Evolutionary conservation across 768 basidiomycete genomes (phyloP).

Genomic region (Trametes sanguinea): DNA sequence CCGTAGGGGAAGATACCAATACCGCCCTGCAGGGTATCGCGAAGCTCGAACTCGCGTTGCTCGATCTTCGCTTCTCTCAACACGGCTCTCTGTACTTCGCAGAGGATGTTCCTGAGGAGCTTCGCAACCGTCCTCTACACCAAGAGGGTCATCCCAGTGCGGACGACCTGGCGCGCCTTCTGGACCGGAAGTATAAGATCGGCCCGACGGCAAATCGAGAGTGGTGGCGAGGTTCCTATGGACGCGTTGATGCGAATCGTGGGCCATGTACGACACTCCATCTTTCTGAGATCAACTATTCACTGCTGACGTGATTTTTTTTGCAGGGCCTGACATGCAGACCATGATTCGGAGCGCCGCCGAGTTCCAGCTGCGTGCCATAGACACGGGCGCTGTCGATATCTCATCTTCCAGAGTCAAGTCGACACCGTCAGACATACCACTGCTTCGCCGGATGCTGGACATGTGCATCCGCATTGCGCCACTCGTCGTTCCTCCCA

Average conservation of each 20-base stretch:
- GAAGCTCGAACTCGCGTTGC: not conserved
- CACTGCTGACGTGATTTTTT: not conserved
- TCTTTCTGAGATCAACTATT: not conserved
- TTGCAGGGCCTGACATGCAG: constrained; percentile 13
- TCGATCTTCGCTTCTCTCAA: not conserved
- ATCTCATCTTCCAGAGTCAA: not conserved
- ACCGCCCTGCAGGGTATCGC: not conserved
- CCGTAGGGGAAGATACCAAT: not conserved
- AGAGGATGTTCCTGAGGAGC: not conserved
- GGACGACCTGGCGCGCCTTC: not conserved
- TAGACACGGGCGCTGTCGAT: not conserved
- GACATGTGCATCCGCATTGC: constrained; percentile 10
- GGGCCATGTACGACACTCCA: constrained; percentile 15
- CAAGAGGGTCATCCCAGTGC: not conserved
- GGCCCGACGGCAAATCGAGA: constrained; percentile 2
- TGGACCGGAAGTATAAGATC: not conserved
- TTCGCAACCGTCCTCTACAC: not conserved
- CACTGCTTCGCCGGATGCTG: constrained; percentile 9
- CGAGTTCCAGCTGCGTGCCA: constrained; percentile 4
- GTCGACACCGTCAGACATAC: constrained; percentile 1
- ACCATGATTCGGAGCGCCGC: constrained; percentile 11
- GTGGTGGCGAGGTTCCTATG: constrained; percentile 6
- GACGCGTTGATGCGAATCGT: not conserved
- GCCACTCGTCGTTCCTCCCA: constrained; percentile 2
- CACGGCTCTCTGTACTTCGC: constrained; percentile 4